Percentiles rank a stretch among this genome's conserved stretches.
These are phyloP conservation scores for Emmonsiellopsis sp. DNA, from an alignment of 2,329 filamentous ascomycete species.

Conservation along the genomic window DNA sequence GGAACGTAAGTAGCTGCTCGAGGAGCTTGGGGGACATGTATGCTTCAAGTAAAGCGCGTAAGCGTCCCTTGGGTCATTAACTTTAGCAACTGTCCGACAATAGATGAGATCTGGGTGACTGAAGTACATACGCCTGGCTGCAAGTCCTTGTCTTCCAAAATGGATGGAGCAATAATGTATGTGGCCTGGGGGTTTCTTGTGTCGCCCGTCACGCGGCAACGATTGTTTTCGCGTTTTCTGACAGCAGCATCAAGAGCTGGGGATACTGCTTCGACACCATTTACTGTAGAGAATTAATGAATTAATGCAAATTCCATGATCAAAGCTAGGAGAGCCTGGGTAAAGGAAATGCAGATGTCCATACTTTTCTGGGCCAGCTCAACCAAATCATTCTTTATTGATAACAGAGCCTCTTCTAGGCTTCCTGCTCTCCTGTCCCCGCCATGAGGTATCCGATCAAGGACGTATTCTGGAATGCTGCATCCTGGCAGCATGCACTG, in stretches of 20 bases:
- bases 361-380: neutral
- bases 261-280: neutral
- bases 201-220: slow-evolving; percentile 8
- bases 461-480: neutral
- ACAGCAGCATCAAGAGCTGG: slow-evolving; percentile 8
- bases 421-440: neutral
- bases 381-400: neutral
- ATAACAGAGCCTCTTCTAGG: neutral
- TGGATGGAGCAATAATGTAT: slow-evolving; percentile 9
- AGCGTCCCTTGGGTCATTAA: slow-evolving; percentile 2
- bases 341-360: slow-evolving; percentile 4
- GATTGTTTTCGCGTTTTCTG: slow-evolving; percentile 4
- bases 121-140: slow-evolving; percentile 2
- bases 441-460: neutral
- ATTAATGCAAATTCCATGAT: neutral
- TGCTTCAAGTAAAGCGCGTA: neutral
- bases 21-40: neutral
- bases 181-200: slow-evolving; percentile 1
- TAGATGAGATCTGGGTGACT: neutral
- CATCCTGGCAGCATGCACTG: neutral
- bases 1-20: neutral
- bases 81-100: neutral
- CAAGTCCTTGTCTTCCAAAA: slow-evolving; percentile 6
- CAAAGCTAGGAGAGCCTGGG: neutral
- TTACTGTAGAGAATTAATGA: neutral